phyloP scores from a whole-genome alignment of 768 basidiomycete genomes.

The Hydnum rufescens region DNA sequence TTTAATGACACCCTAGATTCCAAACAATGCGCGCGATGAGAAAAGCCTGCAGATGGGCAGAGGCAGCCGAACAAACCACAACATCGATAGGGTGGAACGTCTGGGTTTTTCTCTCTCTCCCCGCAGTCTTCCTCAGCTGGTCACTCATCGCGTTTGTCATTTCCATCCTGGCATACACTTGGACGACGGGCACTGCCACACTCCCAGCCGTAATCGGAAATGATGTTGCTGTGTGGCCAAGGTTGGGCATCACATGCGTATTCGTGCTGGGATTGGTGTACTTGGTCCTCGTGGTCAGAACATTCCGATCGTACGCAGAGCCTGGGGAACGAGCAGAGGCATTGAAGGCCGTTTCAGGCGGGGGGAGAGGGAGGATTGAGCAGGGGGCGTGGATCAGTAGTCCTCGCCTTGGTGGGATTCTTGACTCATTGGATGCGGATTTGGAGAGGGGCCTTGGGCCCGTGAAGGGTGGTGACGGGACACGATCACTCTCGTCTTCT shows the following conservation, averaged over 20 bases:
- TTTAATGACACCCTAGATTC: slow-evolving; percentile 2
- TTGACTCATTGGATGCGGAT: too few species aligned
- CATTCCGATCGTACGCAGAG: slow-evolving; percentile 8
- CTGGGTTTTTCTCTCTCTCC: slow-evolving; percentile 10
- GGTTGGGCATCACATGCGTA: slow-evolving; percentile 4
- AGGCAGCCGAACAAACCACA: slow-evolving; percentile 8
- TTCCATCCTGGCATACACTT: slow-evolving; percentile 6
- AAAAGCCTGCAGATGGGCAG: slow-evolving; percentile 9
- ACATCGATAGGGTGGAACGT: slow-evolving; percentile 10
- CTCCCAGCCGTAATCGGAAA: not conserved
- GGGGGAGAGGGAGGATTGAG: too few species aligned
- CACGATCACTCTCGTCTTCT: too few species aligned
- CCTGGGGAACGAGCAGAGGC: not conserved
- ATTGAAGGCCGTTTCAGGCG: not conserved
- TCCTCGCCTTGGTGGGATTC: too few species aligned
- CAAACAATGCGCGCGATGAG: slow-evolving; percentile 10
- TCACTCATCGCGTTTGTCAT: slow-evolving; percentile 8
- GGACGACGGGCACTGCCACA: slow-evolving; percentile 6
- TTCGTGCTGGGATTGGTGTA: slow-evolving; percentile 7
- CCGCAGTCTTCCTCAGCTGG: slow-evolving; percentile 9
- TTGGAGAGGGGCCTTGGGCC: too few species aligned
- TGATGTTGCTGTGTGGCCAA: slow-evolving; percentile 3
- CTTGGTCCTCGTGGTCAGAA: slow-evolving; percentile 5
- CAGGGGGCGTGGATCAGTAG: too few species aligned
- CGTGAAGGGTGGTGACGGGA: too few species aligned